A percentile compares a stretch with the other conserved stretches of the same genome.
Evolutionary conservation across 306 rosid species (phyloP).

Genomic region (Canavalia ensiformis): DNA sequence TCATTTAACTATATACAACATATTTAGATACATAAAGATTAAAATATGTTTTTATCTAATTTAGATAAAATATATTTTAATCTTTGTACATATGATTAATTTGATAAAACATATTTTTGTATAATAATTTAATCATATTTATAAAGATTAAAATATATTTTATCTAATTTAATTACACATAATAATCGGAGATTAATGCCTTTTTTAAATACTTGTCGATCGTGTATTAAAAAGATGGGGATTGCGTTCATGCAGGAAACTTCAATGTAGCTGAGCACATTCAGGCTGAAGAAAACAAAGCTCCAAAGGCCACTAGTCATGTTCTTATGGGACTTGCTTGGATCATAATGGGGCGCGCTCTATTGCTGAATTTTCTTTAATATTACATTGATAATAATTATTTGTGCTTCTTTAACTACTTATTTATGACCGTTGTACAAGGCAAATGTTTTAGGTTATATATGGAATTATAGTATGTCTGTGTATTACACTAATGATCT

Average conservation of each 20-base stretch:
- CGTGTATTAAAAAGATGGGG: not conserved
- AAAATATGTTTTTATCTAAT: too few species aligned
- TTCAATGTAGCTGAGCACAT: constrained; percentile 78
- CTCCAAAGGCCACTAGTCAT: constrained; percentile 49
- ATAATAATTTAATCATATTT: too few species aligned
- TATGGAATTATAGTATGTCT: not conserved
- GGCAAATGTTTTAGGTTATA: not conserved
- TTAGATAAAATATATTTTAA: too few species aligned
- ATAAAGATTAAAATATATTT: too few species aligned
- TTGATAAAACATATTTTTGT: too few species aligned
- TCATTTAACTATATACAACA: too few species aligned
- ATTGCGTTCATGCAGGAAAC: constrained; percentile 57
- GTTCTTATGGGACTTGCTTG: constrained; percentile 57
- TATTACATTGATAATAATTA: not conserved
- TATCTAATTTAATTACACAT: not conserved
- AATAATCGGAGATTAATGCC: not conserved
- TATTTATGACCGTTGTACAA: not conserved
- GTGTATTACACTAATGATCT: not conserved
- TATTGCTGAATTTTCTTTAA: constrained; percentile 40
- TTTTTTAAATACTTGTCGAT: not conserved
- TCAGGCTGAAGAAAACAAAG: constrained; percentile 52
- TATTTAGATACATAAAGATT: too few species aligned
- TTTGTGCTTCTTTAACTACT: constrained; percentile 12
- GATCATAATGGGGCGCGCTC: constrained; percentile 53
- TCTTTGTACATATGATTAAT: too few species aligned